Conservation (phyloP, 2,329 filamentous ascomycete species). For the Claviceps sp. region DNA sequence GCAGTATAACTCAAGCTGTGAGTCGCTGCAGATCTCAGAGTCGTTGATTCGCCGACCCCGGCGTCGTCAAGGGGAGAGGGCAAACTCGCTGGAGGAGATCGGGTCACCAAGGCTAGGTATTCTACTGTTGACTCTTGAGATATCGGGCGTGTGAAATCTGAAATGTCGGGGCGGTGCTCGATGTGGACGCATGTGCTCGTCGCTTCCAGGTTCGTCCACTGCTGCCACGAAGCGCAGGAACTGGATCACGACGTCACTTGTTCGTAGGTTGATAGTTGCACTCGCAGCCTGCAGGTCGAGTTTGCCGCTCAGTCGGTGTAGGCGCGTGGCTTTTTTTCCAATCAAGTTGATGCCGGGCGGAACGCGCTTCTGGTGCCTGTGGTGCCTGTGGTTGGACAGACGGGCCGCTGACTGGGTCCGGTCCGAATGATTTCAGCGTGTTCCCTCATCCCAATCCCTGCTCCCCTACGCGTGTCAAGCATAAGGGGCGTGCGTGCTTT, state of each 20-base stretch:
- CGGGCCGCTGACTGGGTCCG: background rate
- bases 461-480: too few relatives aligned
- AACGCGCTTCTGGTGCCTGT: background rate
- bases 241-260: conserved; percentile 4
- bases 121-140: background rate
- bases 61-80: too few relatives aligned
- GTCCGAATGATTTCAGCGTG: background rate
- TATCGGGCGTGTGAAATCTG: background rate
- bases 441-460: too few relatives aligned
- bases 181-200: background rate
- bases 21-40: background rate
- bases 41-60: background rate
- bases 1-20: background rate
- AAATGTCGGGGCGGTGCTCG: background rate
- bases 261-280: background rate
- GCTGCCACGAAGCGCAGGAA: background rate
- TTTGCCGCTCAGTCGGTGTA: background rate
- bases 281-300: background rate
- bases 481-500: too few relatives aligned
- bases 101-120: background rate
- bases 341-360: background rate
- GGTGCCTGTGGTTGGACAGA: conserved; percentile 3
- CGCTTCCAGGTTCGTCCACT: background rate
- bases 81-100: background rate
- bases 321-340: conserved; percentile 4